Evolutionary conservation across 352 stramenopile species (phyloP).

Genomic region (Peronospora destructor): DNA sequence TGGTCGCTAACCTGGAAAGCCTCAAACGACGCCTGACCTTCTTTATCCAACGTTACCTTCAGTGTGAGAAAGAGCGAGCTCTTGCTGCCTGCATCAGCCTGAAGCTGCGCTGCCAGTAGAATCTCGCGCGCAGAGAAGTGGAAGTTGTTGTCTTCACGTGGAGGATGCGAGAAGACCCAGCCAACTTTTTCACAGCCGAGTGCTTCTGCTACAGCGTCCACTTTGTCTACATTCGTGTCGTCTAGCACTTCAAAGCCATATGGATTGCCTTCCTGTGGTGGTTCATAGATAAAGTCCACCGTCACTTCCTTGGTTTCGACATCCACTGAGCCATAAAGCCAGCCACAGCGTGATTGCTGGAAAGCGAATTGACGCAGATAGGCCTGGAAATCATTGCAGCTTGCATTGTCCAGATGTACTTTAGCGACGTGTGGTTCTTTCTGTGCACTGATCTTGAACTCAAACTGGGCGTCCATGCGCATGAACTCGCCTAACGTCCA

Average conservation of each 20-base stretch:
- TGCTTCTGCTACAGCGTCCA: constrained; percentile 79
- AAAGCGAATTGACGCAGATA: constrained; percentile 89
- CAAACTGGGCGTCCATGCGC: constrained; percentile 95
- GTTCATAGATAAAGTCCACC: constrained; percentile 95
- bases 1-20: constrained; percentile 96
- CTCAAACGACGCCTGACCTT: constrained; percentile 92
- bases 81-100: constrained; percentile 91
- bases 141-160: constrained; percentile 91
- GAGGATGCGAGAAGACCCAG: constrained; percentile 96
- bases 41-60: constrained; percentile 90
- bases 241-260: constrained; percentile 90
- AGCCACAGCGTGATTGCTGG: constrained; percentile 90
- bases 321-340: constrained; percentile 91
- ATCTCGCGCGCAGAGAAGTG: constrained; percentile 88
- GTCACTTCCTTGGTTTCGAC: constrained; percentile 80
- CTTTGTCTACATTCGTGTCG: constrained; percentile 82
- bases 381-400: constrained; percentile 88
- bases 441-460: constrained; percentile 95
- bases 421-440: constrained; percentile 79
- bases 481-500: constrained; percentile 97
- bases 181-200: constrained; percentile 90
- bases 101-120: constrained; percentile 91
- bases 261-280: constrained; percentile 85
- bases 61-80: constrained; percentile 94
- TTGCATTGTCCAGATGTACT: constrained; percentile 83